A percentile compares a stretch with the other conserved stretches of the same genome.
phyloP scores from a whole-genome alignment of 106 monocot genomes.

The Acorus calamus region DNA sequence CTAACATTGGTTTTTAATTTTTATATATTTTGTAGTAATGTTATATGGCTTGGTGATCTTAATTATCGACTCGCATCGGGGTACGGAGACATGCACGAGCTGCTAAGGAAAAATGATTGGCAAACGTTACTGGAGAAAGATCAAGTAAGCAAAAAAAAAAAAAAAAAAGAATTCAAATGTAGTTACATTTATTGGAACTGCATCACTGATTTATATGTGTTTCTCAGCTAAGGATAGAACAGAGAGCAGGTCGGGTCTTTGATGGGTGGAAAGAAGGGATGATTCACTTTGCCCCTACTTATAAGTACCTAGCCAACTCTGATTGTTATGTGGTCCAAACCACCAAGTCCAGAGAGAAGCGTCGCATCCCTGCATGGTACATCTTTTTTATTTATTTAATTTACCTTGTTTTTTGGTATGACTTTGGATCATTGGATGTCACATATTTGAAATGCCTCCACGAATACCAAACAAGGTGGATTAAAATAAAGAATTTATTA shows the following conservation, averaged over 20 bases:
- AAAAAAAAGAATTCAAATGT: neutral
- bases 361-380: slow-evolving; percentile 75
- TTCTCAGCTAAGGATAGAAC: slow-evolving; percentile 45
- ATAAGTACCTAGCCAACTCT: slow-evolving; percentile 64
- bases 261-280: slow-evolving; percentile 73
- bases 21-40: slow-evolving; percentile 28
- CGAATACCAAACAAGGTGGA: too few species aligned
- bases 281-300: slow-evolving; percentile 78
- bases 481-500: too few species aligned
- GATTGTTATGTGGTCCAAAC: slow-evolving; percentile 37
- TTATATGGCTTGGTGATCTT: slow-evolving; percentile 87
- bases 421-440: too few species aligned
- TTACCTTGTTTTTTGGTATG: neutral
- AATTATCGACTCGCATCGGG: slow-evolving; percentile 50
- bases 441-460: too few species aligned
- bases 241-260: slow-evolving; percentile 55
- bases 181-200: too few species aligned
- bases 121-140: slow-evolving; percentile 58
- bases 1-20: neutral
- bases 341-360: slow-evolving; percentile 39
- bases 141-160: slow-evolving; percentile 30
- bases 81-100: slow-evolving; percentile 25
- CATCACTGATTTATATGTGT: neutral
- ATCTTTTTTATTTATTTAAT: neutral
- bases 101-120: slow-evolving; percentile 53